Percentiles rank a stretch among this genome's conserved stretches.
Conservation (phyloP, 371 early-diverging fungal genomes). For the Rhizopus delemar region DNA sequence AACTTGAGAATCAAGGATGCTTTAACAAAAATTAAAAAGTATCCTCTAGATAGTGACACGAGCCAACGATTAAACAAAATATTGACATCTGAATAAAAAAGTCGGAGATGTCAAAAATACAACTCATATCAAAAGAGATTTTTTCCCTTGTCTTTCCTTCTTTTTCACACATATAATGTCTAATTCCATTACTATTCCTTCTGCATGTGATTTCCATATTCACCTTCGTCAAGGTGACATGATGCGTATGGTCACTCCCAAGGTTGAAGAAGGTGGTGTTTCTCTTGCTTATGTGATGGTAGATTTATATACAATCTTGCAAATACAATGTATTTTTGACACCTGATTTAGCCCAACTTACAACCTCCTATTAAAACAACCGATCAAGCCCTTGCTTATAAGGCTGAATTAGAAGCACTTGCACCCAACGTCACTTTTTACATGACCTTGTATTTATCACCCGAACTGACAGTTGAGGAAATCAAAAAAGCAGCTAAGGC, state of each 20-base stretch:
- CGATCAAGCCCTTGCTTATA: conserved; percentile 85
- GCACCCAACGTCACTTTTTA: conserved; percentile 87
- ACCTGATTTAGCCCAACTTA: conserved; percentile 78
- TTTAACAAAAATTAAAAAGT: not conserved
- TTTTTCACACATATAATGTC: conserved; percentile 11
- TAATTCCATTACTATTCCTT: conserved; percentile 57
- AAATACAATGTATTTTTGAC: not conserved
- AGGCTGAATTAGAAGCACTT: conserved; percentile 73
- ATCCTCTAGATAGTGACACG: not conserved
- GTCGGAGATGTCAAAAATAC: not conserved
- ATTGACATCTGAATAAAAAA: conserved; percentile 1
- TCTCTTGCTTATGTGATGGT: conserved; percentile 94
- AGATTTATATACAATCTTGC: conserved; percentile 10
- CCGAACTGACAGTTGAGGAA: conserved; percentile 88
- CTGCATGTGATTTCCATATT: conserved; percentile 90
- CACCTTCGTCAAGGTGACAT: conserved; percentile 93
- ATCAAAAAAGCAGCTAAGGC: conserved; percentile 82
- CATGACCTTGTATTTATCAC: conserved; percentile 92
- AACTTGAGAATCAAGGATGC: not conserved
- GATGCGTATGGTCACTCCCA: conserved; percentile 88
- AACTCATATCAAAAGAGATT: not conserved
- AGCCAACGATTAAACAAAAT: not conserved
- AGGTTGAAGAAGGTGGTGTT: conserved; percentile 81
- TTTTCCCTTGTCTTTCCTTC: conserved; percentile 5
- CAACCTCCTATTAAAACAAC: conserved; percentile 89